phyloP scores from a whole-genome alignment of 805 yeast genomes.

The Saccharomycopsis sp. region DNA sequence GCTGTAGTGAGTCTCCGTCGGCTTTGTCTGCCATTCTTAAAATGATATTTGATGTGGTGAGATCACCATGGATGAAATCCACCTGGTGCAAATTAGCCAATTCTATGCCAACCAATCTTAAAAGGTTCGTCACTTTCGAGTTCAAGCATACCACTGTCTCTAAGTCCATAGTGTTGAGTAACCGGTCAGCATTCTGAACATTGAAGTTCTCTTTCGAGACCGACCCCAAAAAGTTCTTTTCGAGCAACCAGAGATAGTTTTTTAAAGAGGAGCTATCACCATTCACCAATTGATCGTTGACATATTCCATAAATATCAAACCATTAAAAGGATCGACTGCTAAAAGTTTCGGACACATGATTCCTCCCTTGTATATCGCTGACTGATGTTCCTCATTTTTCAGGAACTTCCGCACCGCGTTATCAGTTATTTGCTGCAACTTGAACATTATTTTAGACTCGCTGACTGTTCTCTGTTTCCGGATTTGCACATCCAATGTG shows the following conservation, averaged over 20 bases:
- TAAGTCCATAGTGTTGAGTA: constrained; percentile 7
- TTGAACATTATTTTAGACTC: constrained; percentile 75
- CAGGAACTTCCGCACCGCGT: constrained; percentile 22
- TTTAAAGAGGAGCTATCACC: constrained; percentile 51
- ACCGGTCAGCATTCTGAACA: constrained; percentile 20
- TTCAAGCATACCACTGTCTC: constrained; percentile 19
- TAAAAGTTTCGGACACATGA: constrained; percentile 67
- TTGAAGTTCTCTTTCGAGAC: constrained; percentile 9
- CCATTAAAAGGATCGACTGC: constrained; percentile 76
- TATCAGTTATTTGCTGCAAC: constrained; percentile 34
- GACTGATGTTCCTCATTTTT: background rate
- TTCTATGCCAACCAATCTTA: constrained; percentile 54
- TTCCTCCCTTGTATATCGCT: constrained; percentile 29
- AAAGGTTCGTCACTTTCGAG: constrained; percentile 36
- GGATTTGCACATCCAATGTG: constrained; percentile 64
- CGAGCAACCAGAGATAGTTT: constrained; percentile 64
- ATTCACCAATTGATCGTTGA: constrained; percentile 51
- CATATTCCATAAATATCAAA: constrained; percentile 78
- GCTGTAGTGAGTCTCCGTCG: constrained; percentile 9
- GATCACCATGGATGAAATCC: constrained; percentile 88
- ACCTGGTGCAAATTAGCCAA: constrained; percentile 66
- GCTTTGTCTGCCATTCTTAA: constrained; percentile 30
- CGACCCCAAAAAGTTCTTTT: constrained; percentile 30
- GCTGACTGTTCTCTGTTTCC: constrained; percentile 73
- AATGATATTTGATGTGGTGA: constrained; percentile 84